These are phyloP conservation scores for Suillus hirtellus DNA, from an alignment of 768 basidiomycete species.

Conservation along the genomic window DNA sequence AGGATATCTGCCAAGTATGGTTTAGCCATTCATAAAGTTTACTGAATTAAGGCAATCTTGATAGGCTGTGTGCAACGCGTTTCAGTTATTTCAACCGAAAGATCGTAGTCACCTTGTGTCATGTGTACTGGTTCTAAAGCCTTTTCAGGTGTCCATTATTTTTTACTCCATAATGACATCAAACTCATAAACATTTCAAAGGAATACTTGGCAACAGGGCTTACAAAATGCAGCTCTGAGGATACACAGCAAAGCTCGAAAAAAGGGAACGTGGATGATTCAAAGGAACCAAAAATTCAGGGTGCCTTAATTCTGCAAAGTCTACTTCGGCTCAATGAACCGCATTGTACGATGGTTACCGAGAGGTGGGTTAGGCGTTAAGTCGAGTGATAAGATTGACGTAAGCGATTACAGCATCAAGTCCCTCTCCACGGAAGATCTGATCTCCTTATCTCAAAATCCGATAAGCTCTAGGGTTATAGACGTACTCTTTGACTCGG, in stretches of 20 bases:
- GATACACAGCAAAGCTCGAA: conserved; percentile 15
- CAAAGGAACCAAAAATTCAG: conserved; percentile 70
- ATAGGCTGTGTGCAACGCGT: conserved; percentile 61
- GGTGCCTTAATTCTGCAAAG: conserved; percentile 87
- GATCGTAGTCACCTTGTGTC: conserved; percentile 58
- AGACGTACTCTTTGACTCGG: conserved; percentile 72
- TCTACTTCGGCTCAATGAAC: conserved; percentile 65
- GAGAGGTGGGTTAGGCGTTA: conserved; percentile 53
- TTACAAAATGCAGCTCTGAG: conserved; percentile 15
- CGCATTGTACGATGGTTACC: conserved; percentile 66
- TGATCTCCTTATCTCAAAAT: conserved; percentile 59
- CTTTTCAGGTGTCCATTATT: conserved; percentile 39
- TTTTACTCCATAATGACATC: conserved; percentile 6
- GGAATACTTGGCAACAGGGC: conserved; percentile 23
- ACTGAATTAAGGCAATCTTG: conserved; percentile 12
- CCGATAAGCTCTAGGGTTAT: conserved; percentile 77
- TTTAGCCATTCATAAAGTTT: conserved; percentile 2
- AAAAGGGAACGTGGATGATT: conserved; percentile 29
- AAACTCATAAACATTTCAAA: conserved; percentile 24
- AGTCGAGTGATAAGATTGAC: conserved; percentile 8
- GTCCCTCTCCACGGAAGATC: conserved; percentile 56
- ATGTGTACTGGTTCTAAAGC: conserved; percentile 61
- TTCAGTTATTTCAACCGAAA: conserved; percentile 53
- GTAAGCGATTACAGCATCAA: conserved; percentile 47
- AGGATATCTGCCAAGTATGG: conserved; percentile 58